Evolutionary conservation across 1,139 yeast genomes (phyloP), one percentile per base, ranked within the genome.

Genomic region (Candida freyschussii): DNA sequence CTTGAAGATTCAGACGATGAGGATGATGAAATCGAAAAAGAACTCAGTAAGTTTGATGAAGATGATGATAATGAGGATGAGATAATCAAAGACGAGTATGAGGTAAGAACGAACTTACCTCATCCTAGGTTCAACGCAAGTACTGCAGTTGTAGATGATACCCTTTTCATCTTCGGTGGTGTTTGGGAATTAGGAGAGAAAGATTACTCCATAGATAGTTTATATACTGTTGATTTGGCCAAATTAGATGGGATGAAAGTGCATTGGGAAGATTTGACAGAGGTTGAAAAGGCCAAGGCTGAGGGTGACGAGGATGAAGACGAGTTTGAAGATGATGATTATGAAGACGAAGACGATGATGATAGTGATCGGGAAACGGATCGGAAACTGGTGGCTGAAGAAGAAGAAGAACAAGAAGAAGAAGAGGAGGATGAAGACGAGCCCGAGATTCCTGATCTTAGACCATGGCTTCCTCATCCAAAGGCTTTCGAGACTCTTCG

Each of bases 401-500:
- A 65, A 11, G 78, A 65, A 12, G 80, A 68, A 15, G 80, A 72
- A 17, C 81, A 70, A 20, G 82, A 69, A 17, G 83, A 71, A 25
- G 84, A 71, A 21, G 79, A 69, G 26, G 73, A 56, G 5, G 77
- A 63, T 14, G 78, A 67, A 27, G 80, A 69, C 7, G 84, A 74
- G 38, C 77, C 75, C 24, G 89, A 79, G 42, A 74, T 78, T 49
- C 95, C 95, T 6, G 97, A 91, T 58, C 82, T 82, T 27, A 74
- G 95, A 57, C 96, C 96, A 17, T 89, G 96, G 95, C 69, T 91
- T 41, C 96, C 97, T 28, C 96, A 87, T 56, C 98, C 98, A 27
- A 87, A 89, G 54, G 81, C 96, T n/a, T 91, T 91, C 52, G 97
- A 91, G 59, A 63, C 75, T 2, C 65, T 89, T 41, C 75, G 96